phyloP scores from a whole-genome alignment of 441 rosid genomes.

The Adansonia rubrostipa region DNA sequence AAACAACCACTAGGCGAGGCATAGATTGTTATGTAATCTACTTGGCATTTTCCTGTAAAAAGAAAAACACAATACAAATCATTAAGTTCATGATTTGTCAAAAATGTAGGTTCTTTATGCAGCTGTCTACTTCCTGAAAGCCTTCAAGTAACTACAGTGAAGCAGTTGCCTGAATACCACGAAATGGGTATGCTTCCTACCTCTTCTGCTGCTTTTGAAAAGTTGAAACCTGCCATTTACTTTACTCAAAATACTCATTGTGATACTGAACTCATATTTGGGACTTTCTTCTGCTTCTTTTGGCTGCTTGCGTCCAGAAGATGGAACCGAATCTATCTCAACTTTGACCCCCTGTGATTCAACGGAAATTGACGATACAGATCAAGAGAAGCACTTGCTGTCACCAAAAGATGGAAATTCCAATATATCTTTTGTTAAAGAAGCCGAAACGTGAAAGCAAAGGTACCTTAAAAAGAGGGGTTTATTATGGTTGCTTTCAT shows the following conservation, averaged over 20 bases:
- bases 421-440: conserved; percentile 62
- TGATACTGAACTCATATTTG: not conserved
- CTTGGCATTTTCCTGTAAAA: not conserved
- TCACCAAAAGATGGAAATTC: conserved; percentile 39
- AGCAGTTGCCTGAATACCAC: conserved; percentile 65
- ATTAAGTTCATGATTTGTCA: not conserved
- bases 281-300: conserved; percentile 16
- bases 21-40: not conserved
- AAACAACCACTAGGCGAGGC: not conserved
- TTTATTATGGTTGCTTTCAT: not conserved
- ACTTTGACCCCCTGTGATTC: conserved; percentile 43
- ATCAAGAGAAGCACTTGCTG: conserved; percentile 60
- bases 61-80: not conserved
- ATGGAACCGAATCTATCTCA: conserved; percentile 50
- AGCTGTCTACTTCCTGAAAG: conserved; percentile 86
- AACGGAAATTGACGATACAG: conserved; percentile 51
- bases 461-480: not conserved
- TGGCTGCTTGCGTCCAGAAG: conserved; percentile 40
- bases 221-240: not conserved
- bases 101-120: conserved; percentile 60
- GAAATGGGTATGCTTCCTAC: conserved; percentile 31
- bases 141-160: conserved; percentile 74
- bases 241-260: not conserved
- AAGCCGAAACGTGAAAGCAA: conserved; percentile 36
- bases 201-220: not conserved